phyloP scores from a whole-genome alignment of 202 grass and related monocot genomes.

The Thinopyrum obtusiflorum region DNA sequence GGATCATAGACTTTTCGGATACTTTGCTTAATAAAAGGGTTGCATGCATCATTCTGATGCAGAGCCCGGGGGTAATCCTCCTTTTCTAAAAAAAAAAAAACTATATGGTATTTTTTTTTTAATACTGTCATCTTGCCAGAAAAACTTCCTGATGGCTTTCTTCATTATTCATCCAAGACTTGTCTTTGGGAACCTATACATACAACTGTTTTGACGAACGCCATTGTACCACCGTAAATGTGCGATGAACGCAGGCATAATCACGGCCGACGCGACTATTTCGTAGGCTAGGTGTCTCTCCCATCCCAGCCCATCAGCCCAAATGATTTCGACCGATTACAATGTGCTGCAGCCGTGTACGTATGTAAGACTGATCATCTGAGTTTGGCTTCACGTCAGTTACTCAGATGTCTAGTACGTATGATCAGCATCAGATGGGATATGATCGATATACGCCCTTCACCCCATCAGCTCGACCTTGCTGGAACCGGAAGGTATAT shows the following conservation, averaged over 20 bases:
- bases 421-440: conserved; percentile 3
- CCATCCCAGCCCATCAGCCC: neutral
- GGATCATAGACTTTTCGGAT: too few species aligned
- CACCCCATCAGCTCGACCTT: conserved; percentile 5
- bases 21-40: too few species aligned
- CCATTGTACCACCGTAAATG: neutral
- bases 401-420: neutral
- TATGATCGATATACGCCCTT: neutral
- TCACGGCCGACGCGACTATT: neutral
- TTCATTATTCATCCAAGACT: too few species aligned
- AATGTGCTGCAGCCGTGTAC: conserved; percentile 10
- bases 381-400: neutral
- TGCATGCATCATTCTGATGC: too few species aligned
- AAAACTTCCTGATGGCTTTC: too few species aligned
- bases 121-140: too few species aligned
- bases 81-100: too few species aligned
- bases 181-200: too few species aligned
- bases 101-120: too few species aligned
- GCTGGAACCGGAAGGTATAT: conserved; percentile 41
- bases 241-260: neutral
- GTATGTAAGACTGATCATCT: neutral
- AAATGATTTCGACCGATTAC: neutral
- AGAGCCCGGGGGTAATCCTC: too few species aligned
- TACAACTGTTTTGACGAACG: neutral
- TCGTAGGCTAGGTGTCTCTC: neutral